phyloP scores from a whole-genome alignment of 2,329 filamentous ascomycete species.

The Fusarium verrucosum region DNA sequence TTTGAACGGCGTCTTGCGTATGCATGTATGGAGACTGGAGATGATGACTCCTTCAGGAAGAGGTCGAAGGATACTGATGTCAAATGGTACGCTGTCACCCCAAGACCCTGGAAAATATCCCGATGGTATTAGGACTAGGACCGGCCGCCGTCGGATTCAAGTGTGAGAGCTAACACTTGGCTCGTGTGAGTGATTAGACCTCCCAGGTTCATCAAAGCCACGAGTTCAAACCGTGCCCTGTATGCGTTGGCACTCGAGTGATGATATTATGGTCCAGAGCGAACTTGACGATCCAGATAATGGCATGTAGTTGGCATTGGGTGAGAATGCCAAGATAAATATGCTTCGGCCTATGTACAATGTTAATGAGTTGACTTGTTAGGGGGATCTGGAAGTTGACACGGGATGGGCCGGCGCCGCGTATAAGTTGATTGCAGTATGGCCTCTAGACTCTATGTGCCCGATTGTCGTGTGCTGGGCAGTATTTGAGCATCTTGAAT shows the following conservation, averaged over 20 bases:
- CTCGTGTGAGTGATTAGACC: neutral
- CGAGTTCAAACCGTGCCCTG: neutral
- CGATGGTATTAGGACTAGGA: slow-evolving; percentile 9
- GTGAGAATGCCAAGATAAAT: neutral
- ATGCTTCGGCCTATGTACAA: neutral
- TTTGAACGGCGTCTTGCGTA: neutral
- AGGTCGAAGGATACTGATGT: slow-evolving; percentile 1
- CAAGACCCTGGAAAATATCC: slow-evolving; percentile 18
- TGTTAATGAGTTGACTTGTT: neutral
- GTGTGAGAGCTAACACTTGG: neutral
- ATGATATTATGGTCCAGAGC: neutral
- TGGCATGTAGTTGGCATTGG: neutral
- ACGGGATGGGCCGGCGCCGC: slow-evolving; percentile 36
- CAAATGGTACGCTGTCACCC: slow-evolving; percentile 17
- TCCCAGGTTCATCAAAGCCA: neutral
- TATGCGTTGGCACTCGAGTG: neutral
- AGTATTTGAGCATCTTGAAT: neutral
- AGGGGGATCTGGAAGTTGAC: slow-evolving; percentile 5
- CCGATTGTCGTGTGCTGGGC: neutral
- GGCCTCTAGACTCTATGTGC: too few relatives aligned
- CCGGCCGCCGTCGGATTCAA: slow-evolving; percentile 5
- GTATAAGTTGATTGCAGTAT: neutral
- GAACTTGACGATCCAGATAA: neutral
- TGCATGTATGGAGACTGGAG: slow-evolving; percentile 9
- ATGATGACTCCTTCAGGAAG: slow-evolving; percentile 17